These are phyloP conservation scores for Vanilla planifolia DNA, from an alignment of 106 monocot genomes.

Conservation along the genomic window DNA sequence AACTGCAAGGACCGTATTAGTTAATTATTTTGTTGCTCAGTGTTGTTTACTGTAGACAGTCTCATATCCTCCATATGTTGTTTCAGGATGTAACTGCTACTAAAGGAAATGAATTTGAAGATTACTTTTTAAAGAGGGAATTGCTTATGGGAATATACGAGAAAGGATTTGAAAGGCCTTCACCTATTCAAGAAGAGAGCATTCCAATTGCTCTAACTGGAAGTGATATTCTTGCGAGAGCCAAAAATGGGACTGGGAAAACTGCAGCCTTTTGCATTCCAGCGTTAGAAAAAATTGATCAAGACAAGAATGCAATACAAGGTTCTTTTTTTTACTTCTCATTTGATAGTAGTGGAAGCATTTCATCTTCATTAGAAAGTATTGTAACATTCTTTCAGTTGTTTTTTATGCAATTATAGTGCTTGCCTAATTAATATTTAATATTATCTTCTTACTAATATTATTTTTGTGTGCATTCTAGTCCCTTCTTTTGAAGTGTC, in stretches of 20 bases:
- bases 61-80: neutral
- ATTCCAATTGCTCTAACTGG: conserved; percentile 95
- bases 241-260: conserved; percentile 97
- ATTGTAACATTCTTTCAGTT: no score
- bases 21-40: no score
- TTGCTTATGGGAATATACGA: conserved; percentile 98
- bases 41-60: no score
- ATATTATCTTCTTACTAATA: no score
- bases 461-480: no score
- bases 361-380: no score
- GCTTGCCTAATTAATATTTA: no score
- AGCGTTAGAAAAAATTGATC: conserved; percentile 91
- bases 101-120: conserved; percentile 98
- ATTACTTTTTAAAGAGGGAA: conserved; percentile 92
- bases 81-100: conserved; percentile 95
- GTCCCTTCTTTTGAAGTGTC: no score
- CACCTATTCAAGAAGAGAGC: conserved; percentile 96
- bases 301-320: conserved; percentile 80
- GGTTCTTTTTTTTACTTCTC: no score
- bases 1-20: no score
- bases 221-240: conserved; percentile 92
- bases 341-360: no score
- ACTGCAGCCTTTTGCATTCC: conserved; percentile 96
- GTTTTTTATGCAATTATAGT: no score
- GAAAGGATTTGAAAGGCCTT: conserved; percentile 91